These are phyloP conservation scores for Erodium moschatum DNA, from an alignment of 441 rosid species.

Conservation along the genomic window DNA sequence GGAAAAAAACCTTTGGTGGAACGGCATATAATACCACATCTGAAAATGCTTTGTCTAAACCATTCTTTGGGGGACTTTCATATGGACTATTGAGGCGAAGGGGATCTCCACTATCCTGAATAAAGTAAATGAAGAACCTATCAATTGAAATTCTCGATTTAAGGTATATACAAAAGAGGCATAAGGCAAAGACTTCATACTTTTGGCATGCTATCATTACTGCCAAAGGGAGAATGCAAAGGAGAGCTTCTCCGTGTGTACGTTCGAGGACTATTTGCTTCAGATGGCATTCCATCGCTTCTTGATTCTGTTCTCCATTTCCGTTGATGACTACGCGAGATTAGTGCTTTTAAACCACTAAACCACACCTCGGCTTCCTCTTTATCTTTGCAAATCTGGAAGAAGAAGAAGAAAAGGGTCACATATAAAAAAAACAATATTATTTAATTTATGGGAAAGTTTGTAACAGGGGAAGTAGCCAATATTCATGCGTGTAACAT, in stretches of 20 bases:
- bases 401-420: constrained; percentile 18
- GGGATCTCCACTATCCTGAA: constrained; percentile 67
- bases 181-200: constrained; percentile 29
- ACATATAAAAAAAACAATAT: constrained; percentile 17
- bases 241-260: constrained; percentile 91
- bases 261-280: constrained; percentile 84
- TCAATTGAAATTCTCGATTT: constrained; percentile 16
- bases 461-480: constrained; percentile 17
- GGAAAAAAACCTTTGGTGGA: constrained; percentile 76
- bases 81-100: constrained; percentile 70
- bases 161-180: constrained; percentile 13
- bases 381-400: constrained; percentile 84
- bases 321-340: constrained; percentile 63
- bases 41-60: constrained; percentile 69
- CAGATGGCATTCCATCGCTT: constrained; percentile 89
- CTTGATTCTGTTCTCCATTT: constrained; percentile 81
- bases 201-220: constrained; percentile 79
- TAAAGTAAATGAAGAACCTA: constrained; percentile 20
- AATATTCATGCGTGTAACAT: constrained; percentile 12
- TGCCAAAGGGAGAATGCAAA: constrained; percentile 79
- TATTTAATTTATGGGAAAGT: constrained; percentile 12
- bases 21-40: constrained; percentile 57
- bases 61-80: constrained; percentile 86
- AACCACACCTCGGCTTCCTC: constrained; percentile 98
- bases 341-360: constrained; percentile 87